Evolutionary conservation across 106 monocot species (phyloP), one percentile per base, ranked within the genome.

Genomic region (Iris macrosiphon): DNA sequence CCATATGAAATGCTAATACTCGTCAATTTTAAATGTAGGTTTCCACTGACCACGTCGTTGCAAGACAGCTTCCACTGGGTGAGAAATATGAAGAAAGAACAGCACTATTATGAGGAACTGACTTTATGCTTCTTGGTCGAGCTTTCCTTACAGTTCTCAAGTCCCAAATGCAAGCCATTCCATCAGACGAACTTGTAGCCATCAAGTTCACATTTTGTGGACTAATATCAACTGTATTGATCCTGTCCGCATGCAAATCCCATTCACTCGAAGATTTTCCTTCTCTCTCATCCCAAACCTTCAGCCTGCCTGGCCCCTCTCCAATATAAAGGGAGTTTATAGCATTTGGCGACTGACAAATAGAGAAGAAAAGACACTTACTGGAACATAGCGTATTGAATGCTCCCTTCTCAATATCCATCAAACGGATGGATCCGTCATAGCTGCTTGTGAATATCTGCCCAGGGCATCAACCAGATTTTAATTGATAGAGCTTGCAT

Each of bases 151-250:
- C 71, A 22, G 16, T 81, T 63, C 94, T 75, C 62, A 89, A 25
- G 40, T 95, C 94, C 94, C 94, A 95, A 44, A 95, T 65, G 49
- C 82, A 79, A 44, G 62, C 84, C 2, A 34, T 68, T 29, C 82
- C 74, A 77, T 95, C 94, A 6, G 89, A 66, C 4, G 89, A 89
- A 63, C 89, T 85, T 44, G 94, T 95, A 30, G 69, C 78, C 71
- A 95, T 70, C 51, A 85, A 37, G 51, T 89, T 62, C 18, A 35
- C 3, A 31, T 82, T 85, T 46, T 38, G 35, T 16, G 85, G 61
- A 66, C 68, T 64, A 55, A 89, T 79, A 71, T 95, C 85, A 30
- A 95, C 66, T 19, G 79, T 71, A 47, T 95, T 95, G 19, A 95
- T 79, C 48, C 94, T 62, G 3, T 58, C 40, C 3, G 72, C 68